Percentiles rank a stretch among this genome's conserved stretches.
These are phyloP conservation scores for Salix caprea DNA, from an alignment of 345 rosid genomes.

Conservation along the genomic window DNA sequence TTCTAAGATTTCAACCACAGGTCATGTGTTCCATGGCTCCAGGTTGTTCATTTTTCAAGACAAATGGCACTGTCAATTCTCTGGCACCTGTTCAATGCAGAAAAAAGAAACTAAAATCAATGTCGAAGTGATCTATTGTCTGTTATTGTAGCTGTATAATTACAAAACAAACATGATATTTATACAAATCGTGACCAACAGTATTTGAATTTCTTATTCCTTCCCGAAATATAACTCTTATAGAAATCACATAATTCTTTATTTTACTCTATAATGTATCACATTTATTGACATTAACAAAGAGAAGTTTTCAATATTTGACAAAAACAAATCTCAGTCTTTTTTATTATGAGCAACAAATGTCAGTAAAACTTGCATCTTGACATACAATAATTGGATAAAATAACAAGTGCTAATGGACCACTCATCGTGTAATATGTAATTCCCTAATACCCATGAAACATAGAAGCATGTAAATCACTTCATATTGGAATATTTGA, in stretches of 20 bases:
- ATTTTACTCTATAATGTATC: not conserved
- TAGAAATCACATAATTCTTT: not conserved
- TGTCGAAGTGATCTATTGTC: not conserved
- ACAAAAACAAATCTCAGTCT: not conserved
- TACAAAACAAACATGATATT: not conserved
- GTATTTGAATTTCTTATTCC: not conserved
- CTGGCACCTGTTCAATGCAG: slow-evolving; percentile 25
- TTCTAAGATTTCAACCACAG: slow-evolving; percentile 7
- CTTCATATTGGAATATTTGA: not conserved
- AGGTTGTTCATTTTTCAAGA: slow-evolving; percentile 11
- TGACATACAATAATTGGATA: not conserved
- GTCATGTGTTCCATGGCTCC: not conserved
- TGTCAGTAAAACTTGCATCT: not conserved
- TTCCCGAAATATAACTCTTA: not conserved
- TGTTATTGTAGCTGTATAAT: not conserved
- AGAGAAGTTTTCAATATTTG: not conserved
- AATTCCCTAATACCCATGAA: not conserved
- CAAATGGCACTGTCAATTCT: not conserved
- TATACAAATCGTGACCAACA: not conserved
- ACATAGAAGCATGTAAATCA: not conserved
- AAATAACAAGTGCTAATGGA: not conserved
- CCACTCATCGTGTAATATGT: not conserved
- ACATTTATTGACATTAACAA: not conserved
- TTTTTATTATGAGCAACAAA: not conserved
- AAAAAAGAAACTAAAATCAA: not conserved